Conservation (phyloP, 805 yeast species). For the Starmerella sirachaensis region DNA sequence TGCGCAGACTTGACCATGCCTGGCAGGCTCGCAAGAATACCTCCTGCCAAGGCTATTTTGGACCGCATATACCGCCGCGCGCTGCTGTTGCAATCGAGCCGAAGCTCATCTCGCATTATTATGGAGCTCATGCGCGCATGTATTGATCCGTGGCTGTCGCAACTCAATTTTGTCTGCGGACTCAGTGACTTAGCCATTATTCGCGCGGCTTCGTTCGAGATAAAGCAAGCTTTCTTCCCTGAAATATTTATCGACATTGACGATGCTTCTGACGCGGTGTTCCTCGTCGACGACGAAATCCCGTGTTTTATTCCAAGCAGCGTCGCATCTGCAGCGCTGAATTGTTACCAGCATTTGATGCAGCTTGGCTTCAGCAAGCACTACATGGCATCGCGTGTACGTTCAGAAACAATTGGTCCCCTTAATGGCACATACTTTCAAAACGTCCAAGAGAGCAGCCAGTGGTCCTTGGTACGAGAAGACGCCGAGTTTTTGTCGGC, state of each 20-base stretch:
- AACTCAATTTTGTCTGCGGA: slow-evolving; percentile 17
- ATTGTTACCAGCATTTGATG: slow-evolving; percentile 8
- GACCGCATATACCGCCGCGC: slow-evolving; percentile 10
- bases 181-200: not conserved
- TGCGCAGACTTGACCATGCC: slow-evolving; percentile 10
- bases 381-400: no score
- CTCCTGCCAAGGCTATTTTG: slow-evolving; percentile 10
- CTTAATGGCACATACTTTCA: no score
- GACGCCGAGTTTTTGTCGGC: no score
- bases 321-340: slow-evolving; percentile 7
- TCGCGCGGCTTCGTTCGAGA: not conserved
- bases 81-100: not conserved
- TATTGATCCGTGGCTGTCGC: slow-evolving; percentile 18
- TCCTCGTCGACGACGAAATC: not conserved
- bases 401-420: no score
- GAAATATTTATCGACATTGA: slow-evolving; percentile 15
- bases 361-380: not conserved
- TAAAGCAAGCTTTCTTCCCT: slow-evolving; percentile 10
- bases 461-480: no score
- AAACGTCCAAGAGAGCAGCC: no score
- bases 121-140: slow-evolving; percentile 15
- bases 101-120: slow-evolving; percentile 1
- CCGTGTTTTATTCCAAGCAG: slow-evolving; percentile 13
- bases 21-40: slow-evolving; percentile 10
- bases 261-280: not conserved